Conservation (phyloP, 805 yeast genomes). For the Grigorovia yakushimaensis region DNA sequence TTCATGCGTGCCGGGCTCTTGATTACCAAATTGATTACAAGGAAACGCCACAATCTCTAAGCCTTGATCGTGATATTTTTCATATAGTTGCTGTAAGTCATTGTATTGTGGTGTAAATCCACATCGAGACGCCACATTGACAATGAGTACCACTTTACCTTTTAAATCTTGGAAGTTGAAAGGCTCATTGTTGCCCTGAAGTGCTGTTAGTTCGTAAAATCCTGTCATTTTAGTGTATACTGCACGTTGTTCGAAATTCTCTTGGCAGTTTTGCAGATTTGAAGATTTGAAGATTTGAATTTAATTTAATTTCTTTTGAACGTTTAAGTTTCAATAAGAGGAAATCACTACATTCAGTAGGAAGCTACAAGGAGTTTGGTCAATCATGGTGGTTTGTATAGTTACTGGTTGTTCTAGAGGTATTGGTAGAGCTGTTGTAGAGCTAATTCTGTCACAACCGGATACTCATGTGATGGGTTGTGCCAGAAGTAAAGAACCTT, state of each 20-base stretch:
- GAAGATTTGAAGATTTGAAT: no score
- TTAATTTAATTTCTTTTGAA: no score
- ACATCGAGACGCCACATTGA: conserved; percentile 85
- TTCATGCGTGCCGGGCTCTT: conserved; percentile 63
- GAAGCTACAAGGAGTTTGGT: neutral
- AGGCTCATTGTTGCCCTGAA: conserved; percentile 34
- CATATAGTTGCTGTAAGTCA: conserved; percentile 59
- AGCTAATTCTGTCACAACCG: conserved; percentile 32
- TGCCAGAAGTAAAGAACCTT: conserved; percentile 51
- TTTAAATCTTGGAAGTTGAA: conserved; percentile 51
- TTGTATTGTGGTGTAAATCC: conserved; percentile 70
- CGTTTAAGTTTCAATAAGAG: no score
- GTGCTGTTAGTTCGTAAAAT: neutral
- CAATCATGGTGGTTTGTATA: conserved; percentile 27
- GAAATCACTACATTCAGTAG: no score
- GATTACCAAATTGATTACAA: conserved; percentile 79
- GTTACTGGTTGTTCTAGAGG: conserved; percentile 65
- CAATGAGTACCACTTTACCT: conserved; percentile 77
- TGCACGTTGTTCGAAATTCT: no score
- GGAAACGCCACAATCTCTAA: conserved; percentile 76
- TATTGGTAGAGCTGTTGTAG: conserved; percentile 71
- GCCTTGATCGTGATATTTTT: conserved; percentile 53
- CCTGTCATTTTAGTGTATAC: conserved; percentile 28
- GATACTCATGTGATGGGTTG: conserved; percentile 49
- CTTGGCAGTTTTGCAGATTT: no score